Base-by-base conservation (phyloP, 148 eudicot genomes). In the Rhododendron vialii region DNA sequence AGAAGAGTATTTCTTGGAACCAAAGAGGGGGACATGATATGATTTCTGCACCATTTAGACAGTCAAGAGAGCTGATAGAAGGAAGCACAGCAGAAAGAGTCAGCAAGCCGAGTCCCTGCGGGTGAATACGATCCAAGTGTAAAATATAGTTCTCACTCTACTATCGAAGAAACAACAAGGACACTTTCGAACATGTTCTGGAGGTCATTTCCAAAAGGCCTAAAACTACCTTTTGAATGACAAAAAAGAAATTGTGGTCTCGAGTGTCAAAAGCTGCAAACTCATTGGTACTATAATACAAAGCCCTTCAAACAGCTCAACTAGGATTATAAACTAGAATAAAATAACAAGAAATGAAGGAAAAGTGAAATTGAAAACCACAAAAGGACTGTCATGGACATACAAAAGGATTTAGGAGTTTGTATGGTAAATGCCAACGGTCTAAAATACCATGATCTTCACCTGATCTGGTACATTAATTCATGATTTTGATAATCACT, bases 91-190 rank as follows among this genome's bases (percentile, higher is more conserved):
- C 93, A 83, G 98, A 93, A 15, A 93, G 81, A 48, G 94, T 87
- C 82, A 94, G 81, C 85, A 93, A 84, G 30, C 91, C 90, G 80
- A 94, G 88, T 38, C 93, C 95, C 94, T 95, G 88, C 43, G 28
- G 73, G 61, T 50, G 81, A 88, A 78, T 38, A 82, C 79, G 51
- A 69, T 63, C 59, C 74, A 81, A 81, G 17, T 38, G 20, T 15
- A 71, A 17, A 30, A 80, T 35, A 76, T 2, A 65, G 24, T 57
- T 81, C 35, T 38, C 69, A 51, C 6, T 14, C 47, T 9, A 77
- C 28, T 20, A 41, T 41, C 12, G 45, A 10, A 77, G 28, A 77
- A 41, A 20, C 48, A 6, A 24, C 7, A 7, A 38, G 28, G 28
- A 77, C n/a, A 41, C 30, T 77, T 22, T 11, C 18, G 38, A 17